These are phyloP conservation scores for Coprinellus micaceus DNA, from an alignment of 768 basidiomycete species.

Conservation along the genomic window DNA sequence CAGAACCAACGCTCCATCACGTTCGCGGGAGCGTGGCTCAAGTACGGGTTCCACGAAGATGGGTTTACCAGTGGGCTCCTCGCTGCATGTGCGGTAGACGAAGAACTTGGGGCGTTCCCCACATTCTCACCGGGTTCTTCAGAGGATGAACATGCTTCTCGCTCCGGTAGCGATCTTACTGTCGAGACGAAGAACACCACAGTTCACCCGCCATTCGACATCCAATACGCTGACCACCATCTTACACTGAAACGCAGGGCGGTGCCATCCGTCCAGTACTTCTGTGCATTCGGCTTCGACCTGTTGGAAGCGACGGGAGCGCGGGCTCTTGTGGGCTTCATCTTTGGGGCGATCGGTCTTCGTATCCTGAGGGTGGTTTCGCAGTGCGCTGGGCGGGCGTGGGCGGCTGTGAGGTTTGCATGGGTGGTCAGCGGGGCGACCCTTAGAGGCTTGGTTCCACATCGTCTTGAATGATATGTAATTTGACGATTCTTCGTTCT, in stretches of 20 bases:
- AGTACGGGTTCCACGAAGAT: slow-evolving; percentile 83
- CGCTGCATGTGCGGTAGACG: slow-evolving; percentile 32
- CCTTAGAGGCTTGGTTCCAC: no score
- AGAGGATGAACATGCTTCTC: no score
- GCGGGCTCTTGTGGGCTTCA: slow-evolving; percentile 28
- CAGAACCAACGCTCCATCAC: slow-evolving; percentile 61
- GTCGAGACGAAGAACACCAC: slow-evolving; percentile 23
- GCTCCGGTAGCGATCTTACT: no score
- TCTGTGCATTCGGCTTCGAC: slow-evolving; percentile 35
- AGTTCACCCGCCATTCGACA: slow-evolving; percentile 40
- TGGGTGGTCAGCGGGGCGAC: no score
- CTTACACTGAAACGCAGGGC: slow-evolving; percentile 20
- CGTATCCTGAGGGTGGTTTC: no score
- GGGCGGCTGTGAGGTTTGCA: no score
- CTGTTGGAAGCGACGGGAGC: slow-evolving; percentile 33
- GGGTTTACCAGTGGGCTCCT: slow-evolving; percentile 54
- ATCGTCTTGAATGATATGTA: no score
- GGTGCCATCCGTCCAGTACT: slow-evolving; percentile 12
- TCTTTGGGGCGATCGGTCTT: slow-evolving; percentile 12
- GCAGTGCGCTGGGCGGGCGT: no score
- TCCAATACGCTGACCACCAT: slow-evolving; percentile 36
- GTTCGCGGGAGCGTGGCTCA: slow-evolving; percentile 68
- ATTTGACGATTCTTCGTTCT: no score
- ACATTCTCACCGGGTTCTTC: slow-evolving; percentile 8
- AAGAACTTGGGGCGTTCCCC: slow-evolving; percentile 16